These are phyloP conservation scores for Iris macrosiphon DNA, from an alignment of 106 monocot genomes.

Conservation along the genomic window DNA sequence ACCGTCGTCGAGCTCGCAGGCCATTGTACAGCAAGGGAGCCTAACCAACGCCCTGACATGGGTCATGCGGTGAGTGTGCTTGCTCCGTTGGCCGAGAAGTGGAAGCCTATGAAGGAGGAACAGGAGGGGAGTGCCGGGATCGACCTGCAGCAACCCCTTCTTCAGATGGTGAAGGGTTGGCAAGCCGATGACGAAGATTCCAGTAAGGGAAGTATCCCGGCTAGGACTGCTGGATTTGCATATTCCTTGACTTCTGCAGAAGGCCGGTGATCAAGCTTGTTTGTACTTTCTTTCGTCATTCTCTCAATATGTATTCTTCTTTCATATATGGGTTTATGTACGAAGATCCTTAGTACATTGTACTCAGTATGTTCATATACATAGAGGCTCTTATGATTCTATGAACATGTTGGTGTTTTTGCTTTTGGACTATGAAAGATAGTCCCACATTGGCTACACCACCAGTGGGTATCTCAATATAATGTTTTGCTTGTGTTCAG, in stretches of 20 bases:
- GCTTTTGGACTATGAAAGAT: no score
- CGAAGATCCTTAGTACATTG: no score
- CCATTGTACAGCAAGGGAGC: conserved; percentile 40
- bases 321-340: no score
- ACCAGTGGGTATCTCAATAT: no score
- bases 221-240: conserved; percentile 32
- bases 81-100: conserved; percentile 26
- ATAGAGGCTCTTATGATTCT: no score
- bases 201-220: conserved; percentile 42
- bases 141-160: conserved; percentile 38
- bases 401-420: no score
- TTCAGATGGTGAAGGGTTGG: conserved; percentile 52
- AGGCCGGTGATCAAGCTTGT: conserved; percentile 11
- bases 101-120: conserved; percentile 34
- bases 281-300: no score
- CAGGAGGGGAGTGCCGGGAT: conserved; percentile 40
- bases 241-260: conserved; percentile 36
- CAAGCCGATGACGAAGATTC: conserved; percentile 16
- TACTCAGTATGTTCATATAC: no score
- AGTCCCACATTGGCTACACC: no score
- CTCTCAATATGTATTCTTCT: no score
- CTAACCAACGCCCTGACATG: conserved; percentile 49
- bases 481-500: no score
- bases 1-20: conserved; percentile 40
- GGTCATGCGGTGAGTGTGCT: conserved; percentile 37